Percentiles rank a stretch among this genome's conserved stretches.
These are phyloP conservation scores for Xylariaceae sp. DNA, from an alignment of 2,329 filamentous ascomycete genomes.

Conservation along the genomic window DNA sequence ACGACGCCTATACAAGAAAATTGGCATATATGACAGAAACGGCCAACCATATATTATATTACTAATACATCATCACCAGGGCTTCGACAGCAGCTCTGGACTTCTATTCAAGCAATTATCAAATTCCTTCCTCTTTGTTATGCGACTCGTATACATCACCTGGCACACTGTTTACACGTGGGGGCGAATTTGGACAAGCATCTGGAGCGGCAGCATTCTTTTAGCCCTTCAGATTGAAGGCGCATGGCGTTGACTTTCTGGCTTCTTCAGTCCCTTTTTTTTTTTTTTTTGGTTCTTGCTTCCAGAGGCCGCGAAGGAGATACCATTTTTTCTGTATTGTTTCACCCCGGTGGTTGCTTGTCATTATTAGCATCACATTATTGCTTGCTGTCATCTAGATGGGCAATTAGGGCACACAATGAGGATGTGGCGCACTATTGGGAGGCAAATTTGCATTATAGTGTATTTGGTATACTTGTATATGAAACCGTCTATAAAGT, in stretches of 20 bases:
- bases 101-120: neutral
- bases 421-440: neutral
- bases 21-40: neutral
- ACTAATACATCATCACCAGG: slow-evolving; percentile 7
- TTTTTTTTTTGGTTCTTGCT: slow-evolving; percentile 19
- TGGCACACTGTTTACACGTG: neutral
- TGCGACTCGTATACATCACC: neutral
- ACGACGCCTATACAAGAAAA: neutral
- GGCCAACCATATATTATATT: neutral
- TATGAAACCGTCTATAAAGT: slow-evolving; percentile 17
- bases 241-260: slow-evolving; percentile 18
- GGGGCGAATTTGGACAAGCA: slow-evolving; percentile 4
- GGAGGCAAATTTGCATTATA: slow-evolving; percentile 14
- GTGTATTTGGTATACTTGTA: slow-evolving; percentile 26
- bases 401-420: slow-evolving; percentile 7
- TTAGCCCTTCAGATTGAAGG: slow-evolving; percentile 1
- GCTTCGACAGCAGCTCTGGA: neutral
- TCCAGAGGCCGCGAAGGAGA: slow-evolving; percentile 37
- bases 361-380: slow-evolving; percentile 16
- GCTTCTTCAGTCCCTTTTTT: slow-evolving; percentile 6
- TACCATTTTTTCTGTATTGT: slow-evolving; percentile 33
- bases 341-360: neutral
- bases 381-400: slow-evolving; percentile 13
- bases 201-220: slow-evolving; percentile 32
- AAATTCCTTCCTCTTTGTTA: neutral